Evolutionary conservation across 2,329 filamentous ascomycete genomes (phyloP), one percentile per base, ranked within the genome.

Genomic region (Colletotrichum sansevieriae): DNA sequence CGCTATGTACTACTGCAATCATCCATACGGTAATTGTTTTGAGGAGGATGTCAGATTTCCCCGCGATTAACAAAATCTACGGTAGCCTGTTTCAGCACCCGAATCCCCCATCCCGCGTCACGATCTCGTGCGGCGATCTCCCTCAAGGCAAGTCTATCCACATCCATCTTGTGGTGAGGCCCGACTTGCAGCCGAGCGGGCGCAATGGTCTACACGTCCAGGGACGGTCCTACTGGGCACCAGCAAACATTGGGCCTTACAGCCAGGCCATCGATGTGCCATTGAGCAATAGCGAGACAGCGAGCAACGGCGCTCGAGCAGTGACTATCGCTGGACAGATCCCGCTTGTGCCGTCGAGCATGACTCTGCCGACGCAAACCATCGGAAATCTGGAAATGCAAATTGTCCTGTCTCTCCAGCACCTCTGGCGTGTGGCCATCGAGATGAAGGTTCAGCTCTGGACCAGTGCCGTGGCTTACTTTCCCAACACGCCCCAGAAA

Each of bases 211-310:
- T 98, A 1, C 96, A 99, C 78, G 95, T 99, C 6, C 96, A 98
- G 80, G 95, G 92, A 3, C 85, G 93, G 44, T 97, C 94, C 11
- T 98, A 98, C 83, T 99, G 96, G 96, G 96, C 96, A 0, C 96
- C 96, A 0, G 95, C 96, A 20, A 98, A 98, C 76, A 98, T 99
- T 62, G 96, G 96, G 0, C 96, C 96, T 0, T 98, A 98, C 79
- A 98, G 95, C 64, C 96, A 99, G 81, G 94, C 94, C 4, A 89
- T 96, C 57, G 84, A 87, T 2, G 80, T 88, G 11, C 80, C 77
- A 3, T 63, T 80, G 12, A 74, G 73, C 35, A 52, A 44, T 10
- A 43, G 15, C 5, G 49, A 57, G 18, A 20, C 4, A 63, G 68
- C 15, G 55, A 61, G n/a, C 71, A 68, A 4, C 74, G 75, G 2